Conservation (phyloP, 2,329 filamentous ascomycete genomes). For the Aquanectria penicillioides region DNA sequence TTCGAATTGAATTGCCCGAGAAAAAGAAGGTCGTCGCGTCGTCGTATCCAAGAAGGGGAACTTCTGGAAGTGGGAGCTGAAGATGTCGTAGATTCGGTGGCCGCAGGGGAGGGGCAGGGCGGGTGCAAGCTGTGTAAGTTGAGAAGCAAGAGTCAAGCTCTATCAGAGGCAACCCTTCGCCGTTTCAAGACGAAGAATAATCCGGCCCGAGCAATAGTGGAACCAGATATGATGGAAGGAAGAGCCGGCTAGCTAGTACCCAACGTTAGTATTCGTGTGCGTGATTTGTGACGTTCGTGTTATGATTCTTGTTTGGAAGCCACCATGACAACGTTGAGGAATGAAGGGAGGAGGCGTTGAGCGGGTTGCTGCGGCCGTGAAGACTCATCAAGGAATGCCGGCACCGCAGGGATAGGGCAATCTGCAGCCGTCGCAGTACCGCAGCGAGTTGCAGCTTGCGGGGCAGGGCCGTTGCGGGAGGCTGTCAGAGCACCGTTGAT, state of each 20-base stretch:
- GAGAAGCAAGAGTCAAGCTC: not conserved
- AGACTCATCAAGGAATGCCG: conserved; percentile 36
- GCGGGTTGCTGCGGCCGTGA: conserved; percentile 28
- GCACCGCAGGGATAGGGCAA: conserved; percentile 26
- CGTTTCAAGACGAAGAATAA: conserved; percentile 1
- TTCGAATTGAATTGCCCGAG: conserved; percentile 20
- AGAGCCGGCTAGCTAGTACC: conserved; percentile 33
- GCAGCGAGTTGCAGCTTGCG: conserved; percentile 9
- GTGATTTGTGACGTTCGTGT: conserved; percentile 12
- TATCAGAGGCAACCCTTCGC: not conserved
- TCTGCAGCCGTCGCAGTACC: conserved; percentile 19
- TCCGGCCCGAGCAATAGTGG: conserved; percentile 25
- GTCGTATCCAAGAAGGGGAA: conserved; percentile 36
- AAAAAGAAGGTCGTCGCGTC: not conserved
- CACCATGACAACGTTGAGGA: conserved; percentile 31
- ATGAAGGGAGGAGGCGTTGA: conserved; percentile 40
- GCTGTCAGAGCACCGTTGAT: not conserved
- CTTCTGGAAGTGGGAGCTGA: not conserved
- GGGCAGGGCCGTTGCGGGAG: conserved; percentile 19
- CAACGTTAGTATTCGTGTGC: conserved; percentile 34
- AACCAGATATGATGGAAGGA: conserved; percentile 24
- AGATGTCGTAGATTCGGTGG: too few species aligned
- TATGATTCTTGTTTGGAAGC: conserved; percentile 34
- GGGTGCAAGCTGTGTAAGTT: conserved; percentile 2
- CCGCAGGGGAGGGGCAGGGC: not conserved